phyloP scores from a whole-genome alignment of 768 basidiomycete genomes.

The Tylopilus sp. region DNA sequence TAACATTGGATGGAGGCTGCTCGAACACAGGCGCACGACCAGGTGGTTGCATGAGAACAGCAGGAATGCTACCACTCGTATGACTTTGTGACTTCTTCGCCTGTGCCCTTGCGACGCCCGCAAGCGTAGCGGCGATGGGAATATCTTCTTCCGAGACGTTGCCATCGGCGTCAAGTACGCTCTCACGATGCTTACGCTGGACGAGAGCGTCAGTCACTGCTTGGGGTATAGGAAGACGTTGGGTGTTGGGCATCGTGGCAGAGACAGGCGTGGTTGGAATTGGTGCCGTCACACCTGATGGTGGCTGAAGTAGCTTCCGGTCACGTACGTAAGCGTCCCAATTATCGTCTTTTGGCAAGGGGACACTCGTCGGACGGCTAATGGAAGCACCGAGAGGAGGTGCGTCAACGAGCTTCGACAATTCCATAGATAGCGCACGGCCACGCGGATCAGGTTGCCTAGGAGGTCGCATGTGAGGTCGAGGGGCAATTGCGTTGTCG shows the following conservation, averaged over 20 bases:
- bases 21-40: slow-evolving; percentile 29
- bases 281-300: slow-evolving; percentile 75
- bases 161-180: slow-evolving; percentile 48
- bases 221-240: slow-evolving; percentile 55
- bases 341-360: slow-evolving; percentile 60
- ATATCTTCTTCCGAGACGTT: slow-evolving; percentile 34
- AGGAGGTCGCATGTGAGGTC: slow-evolving; percentile 67
- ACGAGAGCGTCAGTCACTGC: slow-evolving; percentile 75
- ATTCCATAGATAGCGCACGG: slow-evolving; percentile 71
- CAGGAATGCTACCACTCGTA: slow-evolving; percentile 22
- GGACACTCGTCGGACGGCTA: slow-evolving; percentile 67
- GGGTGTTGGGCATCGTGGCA: slow-evolving; percentile 31
- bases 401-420: slow-evolving; percentile 45
- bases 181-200: slow-evolving; percentile 70
- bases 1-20: slow-evolving; percentile 15
- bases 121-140: slow-evolving; percentile 28
- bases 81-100: slow-evolving; percentile 21
- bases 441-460: slow-evolving; percentile 65
- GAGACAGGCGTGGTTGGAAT: slow-evolving; percentile 58
- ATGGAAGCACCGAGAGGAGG: slow-evolving; percentile 51
- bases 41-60: slow-evolving; percentile 29
- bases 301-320: slow-evolving; percentile 80
- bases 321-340: slow-evolving; percentile 89
- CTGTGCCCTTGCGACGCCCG: slow-evolving; percentile 5
- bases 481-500: slow-evolving; percentile 44